These are phyloP conservation scores for Boletus reticuloceps DNA, from an alignment of 768 basidiomycete genomes.

Conservation along the genomic window DNA sequence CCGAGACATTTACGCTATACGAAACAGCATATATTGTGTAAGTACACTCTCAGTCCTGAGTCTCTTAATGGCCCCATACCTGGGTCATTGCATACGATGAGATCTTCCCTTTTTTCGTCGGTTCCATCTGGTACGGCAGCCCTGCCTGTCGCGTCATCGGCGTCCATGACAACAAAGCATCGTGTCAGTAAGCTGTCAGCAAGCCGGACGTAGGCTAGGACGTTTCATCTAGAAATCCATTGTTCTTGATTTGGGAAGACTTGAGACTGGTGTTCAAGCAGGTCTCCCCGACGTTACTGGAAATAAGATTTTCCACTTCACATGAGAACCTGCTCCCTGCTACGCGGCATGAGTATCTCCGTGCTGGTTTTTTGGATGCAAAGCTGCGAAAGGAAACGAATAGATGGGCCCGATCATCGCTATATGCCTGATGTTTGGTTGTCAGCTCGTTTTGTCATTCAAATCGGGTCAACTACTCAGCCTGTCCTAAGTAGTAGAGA, in stretches of 20 bases:
- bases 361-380: background rate
- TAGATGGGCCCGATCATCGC: background rate
- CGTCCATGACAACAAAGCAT: background rate
- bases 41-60: background rate
- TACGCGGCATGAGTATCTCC: background rate
- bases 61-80: background rate
- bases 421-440: no score
- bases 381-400: background rate
- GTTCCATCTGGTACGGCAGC: background rate
- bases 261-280: background rate
- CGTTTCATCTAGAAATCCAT: background rate
- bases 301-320: background rate
- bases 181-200: background rate
- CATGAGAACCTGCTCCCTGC: background rate
- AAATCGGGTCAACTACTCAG: no score
- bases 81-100: background rate
- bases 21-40: background rate
- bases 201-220: background rate
- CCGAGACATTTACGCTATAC: background rate
- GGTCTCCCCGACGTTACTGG: background rate
- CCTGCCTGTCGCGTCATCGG: background rate
- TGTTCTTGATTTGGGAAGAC: background rate
- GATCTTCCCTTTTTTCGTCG: background rate
- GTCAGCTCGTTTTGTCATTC: background rate
- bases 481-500: background rate